phyloP scores from a whole-genome alignment of 495 filamentous ascomycete species.

The Daldinia bambusicola region DNA sequence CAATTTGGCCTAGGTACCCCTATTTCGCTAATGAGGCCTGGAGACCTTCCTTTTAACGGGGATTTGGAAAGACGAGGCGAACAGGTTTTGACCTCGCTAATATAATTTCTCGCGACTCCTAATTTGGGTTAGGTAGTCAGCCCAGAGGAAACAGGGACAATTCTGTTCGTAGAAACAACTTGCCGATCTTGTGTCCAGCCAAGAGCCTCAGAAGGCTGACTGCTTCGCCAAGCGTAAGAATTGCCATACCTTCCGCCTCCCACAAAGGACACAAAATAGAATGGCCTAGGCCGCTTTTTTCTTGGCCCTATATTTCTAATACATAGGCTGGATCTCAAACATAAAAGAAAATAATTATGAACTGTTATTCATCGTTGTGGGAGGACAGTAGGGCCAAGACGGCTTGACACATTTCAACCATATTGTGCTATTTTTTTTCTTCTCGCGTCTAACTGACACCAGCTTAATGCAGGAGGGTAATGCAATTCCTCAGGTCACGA shows the following conservation, averaged over 20 bases:
- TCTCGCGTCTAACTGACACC: constrained; percentile 21
- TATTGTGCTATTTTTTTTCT: constrained; percentile 16
- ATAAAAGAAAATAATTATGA: constrained; percentile 1
- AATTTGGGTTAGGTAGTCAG: constrained; percentile 35
- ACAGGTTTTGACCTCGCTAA: constrained; percentile 33
- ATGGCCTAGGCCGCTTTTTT: constrained; percentile 11
- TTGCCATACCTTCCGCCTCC: constrained; percentile 33
- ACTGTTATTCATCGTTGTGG: constrained; percentile 12
- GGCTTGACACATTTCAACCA: constrained; percentile 42
- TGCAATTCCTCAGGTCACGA: constrained; percentile 42
- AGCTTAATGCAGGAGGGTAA: constrained; percentile 41
- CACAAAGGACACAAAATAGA: constrained; percentile 25
- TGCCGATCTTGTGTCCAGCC: constrained; percentile 43
- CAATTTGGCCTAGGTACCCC: constrained; percentile 8
- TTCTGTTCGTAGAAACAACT: constrained; percentile 25
- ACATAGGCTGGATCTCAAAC: constrained; percentile 12
- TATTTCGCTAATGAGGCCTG: constrained; percentile 22
- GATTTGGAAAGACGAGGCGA: constrained; percentile 20
- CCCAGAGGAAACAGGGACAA: constrained; percentile 11
- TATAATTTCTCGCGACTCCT: constrained; percentile 20
- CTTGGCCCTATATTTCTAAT: constrained; percentile 34
- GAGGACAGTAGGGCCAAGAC: constrained; percentile 36
- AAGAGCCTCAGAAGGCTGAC: constrained; percentile 48
- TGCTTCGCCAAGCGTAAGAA: constrained; percentile 42
- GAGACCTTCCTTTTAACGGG: constrained; percentile 13